Evolutionary conservation across 306 rosid species (phyloP).

Genomic region (Quercus engelmannii): DNA sequence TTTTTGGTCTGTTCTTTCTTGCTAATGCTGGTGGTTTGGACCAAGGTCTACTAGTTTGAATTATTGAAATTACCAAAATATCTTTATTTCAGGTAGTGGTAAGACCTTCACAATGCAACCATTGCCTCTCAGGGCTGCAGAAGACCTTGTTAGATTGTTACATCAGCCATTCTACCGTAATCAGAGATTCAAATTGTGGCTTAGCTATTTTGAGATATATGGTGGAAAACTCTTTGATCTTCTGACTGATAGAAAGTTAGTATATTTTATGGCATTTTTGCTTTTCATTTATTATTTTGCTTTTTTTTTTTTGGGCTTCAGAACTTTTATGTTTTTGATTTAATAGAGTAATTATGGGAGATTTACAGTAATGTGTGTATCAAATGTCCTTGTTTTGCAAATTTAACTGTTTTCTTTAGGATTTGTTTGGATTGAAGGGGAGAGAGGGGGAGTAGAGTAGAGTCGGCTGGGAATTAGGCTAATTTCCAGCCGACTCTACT

Average conservation of each 20-base stretch:
- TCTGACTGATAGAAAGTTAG: constrained; percentile 89
- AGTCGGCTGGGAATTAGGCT: too few species aligned
- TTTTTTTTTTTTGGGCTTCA: background rate
- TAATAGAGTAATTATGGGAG: background rate
- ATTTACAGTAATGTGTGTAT: background rate
- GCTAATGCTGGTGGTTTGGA: background rate
- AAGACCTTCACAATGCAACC: constrained; percentile 98
- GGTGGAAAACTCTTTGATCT: constrained; percentile 96
- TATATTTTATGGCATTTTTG: constrained; percentile 18
- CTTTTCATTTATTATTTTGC: background rate
- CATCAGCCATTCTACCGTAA: constrained; percentile 81
- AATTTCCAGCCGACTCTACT: too few species aligned
- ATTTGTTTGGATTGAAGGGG: too few species aligned
- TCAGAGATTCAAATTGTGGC: constrained; percentile 96
- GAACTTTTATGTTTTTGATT: constrained; percentile 6
- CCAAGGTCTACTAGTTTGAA: background rate
- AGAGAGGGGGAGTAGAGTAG: too few species aligned
- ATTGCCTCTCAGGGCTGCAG: constrained; percentile 88
- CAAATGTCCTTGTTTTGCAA: background rate
- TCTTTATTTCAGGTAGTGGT: constrained; percentile 76
- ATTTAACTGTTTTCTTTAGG: background rate
- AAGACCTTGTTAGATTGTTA: constrained; percentile 80
- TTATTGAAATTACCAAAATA: constrained; percentile 24
- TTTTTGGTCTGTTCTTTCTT: background rate
- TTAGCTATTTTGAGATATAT: constrained; percentile 96